Conservation (phyloP, 1,284 basidiomycete species). For the Sphagnurus paluster region DNA sequence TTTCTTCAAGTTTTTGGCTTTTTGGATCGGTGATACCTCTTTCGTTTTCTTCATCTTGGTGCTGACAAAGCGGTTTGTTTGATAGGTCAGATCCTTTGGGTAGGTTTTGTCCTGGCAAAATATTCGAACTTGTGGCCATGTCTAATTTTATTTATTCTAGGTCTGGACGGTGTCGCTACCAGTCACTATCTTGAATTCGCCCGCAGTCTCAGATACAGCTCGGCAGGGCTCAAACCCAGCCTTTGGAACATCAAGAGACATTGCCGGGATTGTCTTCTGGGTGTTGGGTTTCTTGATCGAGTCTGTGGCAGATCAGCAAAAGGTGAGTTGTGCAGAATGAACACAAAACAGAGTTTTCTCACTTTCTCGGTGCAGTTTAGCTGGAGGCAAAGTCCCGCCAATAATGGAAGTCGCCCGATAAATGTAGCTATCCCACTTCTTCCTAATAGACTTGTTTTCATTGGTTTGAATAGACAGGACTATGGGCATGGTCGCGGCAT, state of each 20-base stretch:
- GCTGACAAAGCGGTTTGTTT: background rate
- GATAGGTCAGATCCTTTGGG: constrained; percentile 57
- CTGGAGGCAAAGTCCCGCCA: constrained; percentile 54
- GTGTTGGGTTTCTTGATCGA: constrained; percentile 63
- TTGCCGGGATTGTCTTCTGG: constrained; percentile 71
- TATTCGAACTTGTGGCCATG: too few species aligned
- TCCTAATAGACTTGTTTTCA: background rate
- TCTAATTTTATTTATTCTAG: constrained; percentile 25
- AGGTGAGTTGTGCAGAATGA: constrained; percentile 37
- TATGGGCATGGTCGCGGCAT: constrained; percentile 66
- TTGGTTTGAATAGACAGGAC: constrained; percentile 37
- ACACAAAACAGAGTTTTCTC: background rate
- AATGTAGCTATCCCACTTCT: constrained; percentile 34
- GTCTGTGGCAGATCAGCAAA: constrained; percentile 63
- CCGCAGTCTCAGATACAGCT: constrained; percentile 51
- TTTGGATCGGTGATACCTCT: constrained; percentile 49
- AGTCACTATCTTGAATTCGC: constrained; percentile 67
- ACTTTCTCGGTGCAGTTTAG: constrained; percentile 39
- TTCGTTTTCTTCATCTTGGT: constrained; percentile 8
- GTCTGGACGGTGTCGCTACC: constrained; percentile 72
- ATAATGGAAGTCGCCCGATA: constrained; percentile 53
- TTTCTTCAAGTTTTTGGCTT: constrained; percentile 66
- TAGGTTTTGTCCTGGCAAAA: constrained; percentile 18
- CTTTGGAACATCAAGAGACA: constrained; percentile 67
- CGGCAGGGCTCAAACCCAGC: constrained; percentile 46